A percentile compares a stretch with the other conserved stretches of the same genome.
phyloP scores from a whole-genome alignment of 2,329 filamentous ascomycete species.

The Thyridium curvatum region DNA sequence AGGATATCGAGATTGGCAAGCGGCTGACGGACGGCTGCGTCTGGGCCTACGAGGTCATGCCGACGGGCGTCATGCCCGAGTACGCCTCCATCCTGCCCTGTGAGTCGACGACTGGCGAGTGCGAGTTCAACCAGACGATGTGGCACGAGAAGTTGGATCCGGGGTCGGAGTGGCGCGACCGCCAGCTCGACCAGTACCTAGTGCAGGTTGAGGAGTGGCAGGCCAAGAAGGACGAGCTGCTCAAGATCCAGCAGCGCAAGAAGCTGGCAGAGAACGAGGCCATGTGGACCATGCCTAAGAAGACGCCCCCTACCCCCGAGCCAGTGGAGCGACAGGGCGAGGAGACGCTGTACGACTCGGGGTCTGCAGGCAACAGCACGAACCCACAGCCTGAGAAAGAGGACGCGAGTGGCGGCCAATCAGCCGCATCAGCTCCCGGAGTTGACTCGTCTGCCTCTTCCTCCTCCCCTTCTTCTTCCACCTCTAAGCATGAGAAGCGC shows the following conservation, averaged over 20 bases:
- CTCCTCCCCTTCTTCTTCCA: neutral
- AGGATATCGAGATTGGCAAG: constrained; percentile 57
- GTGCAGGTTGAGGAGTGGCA: constrained; percentile 30
- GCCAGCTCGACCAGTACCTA: constrained; percentile 35
- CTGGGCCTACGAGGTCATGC: constrained; percentile 59
- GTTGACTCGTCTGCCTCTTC: neutral
- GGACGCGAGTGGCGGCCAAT: no score
- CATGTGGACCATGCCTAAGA: constrained; percentile 2
- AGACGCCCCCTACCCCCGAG: constrained; percentile 10
- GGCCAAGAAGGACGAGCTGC: constrained; percentile 18
- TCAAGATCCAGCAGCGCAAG: constrained; percentile 13
- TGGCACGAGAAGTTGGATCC: constrained; percentile 46
- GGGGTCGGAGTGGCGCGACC: constrained; percentile 31
- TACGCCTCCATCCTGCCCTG: constrained; percentile 42
- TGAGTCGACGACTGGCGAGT: constrained; percentile 30
- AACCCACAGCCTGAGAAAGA: no score
- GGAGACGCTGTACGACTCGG: constrained; percentile 3
- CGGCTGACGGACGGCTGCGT: constrained; percentile 63
- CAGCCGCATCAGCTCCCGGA: no score
- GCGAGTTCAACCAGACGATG: constrained; percentile 45
- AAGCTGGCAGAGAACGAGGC: constrained; percentile 12
- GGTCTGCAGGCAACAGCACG: neutral
- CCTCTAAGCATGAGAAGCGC: neutral
- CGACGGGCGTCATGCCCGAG: constrained; percentile 62
- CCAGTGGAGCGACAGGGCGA: constrained; percentile 4